Percentiles rank a stretch among this genome's conserved stretches.
Conservation (phyloP, 495 filamentous ascomycete genomes). For the Lentithecium fluviatile region DNA sequence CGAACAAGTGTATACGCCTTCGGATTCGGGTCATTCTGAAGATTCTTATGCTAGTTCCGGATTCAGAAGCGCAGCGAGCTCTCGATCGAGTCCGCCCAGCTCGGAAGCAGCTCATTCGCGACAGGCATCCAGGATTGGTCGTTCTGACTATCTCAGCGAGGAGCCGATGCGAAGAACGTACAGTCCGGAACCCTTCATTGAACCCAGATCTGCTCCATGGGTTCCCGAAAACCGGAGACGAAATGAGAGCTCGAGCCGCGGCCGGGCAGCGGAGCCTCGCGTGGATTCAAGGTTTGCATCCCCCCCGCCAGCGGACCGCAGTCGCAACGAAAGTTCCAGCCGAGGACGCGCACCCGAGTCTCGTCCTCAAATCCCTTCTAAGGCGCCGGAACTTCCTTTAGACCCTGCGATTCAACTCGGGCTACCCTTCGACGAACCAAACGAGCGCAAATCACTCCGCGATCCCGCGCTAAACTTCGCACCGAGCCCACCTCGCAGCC, state of each 20-base stretch:
- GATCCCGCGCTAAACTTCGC: constrained; percentile 7
- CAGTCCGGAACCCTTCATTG: constrained; percentile 18
- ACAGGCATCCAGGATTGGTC: constrained; percentile 17
- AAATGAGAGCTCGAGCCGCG: not conserved
- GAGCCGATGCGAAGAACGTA: constrained; percentile 18
- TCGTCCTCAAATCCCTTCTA: constrained; percentile 3
- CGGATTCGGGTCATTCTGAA: constrained; percentile 67
- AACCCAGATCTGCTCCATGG: constrained; percentile 1
- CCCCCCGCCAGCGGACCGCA: no score
- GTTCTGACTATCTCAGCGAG: constrained; percentile 5
- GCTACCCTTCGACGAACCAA: constrained; percentile 37
- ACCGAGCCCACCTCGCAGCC: constrained; percentile 6
- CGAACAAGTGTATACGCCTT: constrained; percentile 61
- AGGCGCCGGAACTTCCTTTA: constrained; percentile 54
- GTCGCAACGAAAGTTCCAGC: constrained; percentile 10
- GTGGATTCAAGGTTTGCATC: no score
- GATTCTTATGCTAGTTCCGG: constrained; percentile 62
- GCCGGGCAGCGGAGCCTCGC: not conserved
- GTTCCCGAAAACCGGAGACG: not conserved
- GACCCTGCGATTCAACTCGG: constrained; percentile 56
- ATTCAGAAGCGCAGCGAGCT: constrained; percentile 62
- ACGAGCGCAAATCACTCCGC: constrained; percentile 33
- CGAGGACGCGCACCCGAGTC: constrained; percentile 27
- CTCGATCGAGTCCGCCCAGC: constrained; percentile 62
- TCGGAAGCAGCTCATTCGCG: constrained; percentile 29